phyloP scores from a whole-genome alignment of 2,329 filamentous ascomycete species.

The Ophiocordyceps polyrhachis-furcata region DNA sequence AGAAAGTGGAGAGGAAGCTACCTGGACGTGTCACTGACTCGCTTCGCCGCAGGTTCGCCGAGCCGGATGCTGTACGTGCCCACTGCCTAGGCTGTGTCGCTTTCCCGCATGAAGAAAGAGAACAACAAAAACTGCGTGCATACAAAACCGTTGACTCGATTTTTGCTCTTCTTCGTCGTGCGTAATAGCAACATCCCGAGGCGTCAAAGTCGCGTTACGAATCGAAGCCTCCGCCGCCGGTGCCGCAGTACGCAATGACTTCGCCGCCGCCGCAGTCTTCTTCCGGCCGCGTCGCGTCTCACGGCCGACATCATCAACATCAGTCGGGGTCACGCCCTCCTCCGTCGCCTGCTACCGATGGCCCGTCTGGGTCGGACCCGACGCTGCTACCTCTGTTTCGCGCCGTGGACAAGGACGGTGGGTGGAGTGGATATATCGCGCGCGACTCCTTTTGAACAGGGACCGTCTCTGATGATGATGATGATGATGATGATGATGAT shows the following conservation, averaged over 20 bases:
- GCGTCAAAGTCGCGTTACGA: conserved; percentile 23
- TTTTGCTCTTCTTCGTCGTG: background rate
- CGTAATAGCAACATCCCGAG: background rate
- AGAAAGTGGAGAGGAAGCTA: conserved; percentile 2
- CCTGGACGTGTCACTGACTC: conserved; percentile 8
- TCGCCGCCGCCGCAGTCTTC: background rate
- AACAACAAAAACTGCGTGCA: too few relatives aligned
- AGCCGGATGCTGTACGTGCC: conserved; percentile 47
- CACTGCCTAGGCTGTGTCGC: background rate
- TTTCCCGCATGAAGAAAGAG: too few relatives aligned
- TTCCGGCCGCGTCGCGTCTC: background rate
- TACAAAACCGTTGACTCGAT: too few relatives aligned
- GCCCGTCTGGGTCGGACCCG: conserved; percentile 39
- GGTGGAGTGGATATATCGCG: conserved; percentile 8
- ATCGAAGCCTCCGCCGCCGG: conserved; percentile 23
- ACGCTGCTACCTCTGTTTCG: conserved; percentile 71
- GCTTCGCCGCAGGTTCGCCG: conserved; percentile 39
- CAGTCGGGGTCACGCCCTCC: conserved; percentile 35
- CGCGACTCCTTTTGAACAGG: background rate
- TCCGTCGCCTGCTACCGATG: conserved; percentile 38
- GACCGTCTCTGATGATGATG: background rate
- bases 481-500: conserved; percentile 4
- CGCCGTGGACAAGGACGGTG: conserved; percentile 74
- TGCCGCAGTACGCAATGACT: background rate
- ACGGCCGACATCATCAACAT: background rate